Evolutionary conservation across 345 rosid species (phyloP), one percentile per base, ranked within the genome.

Genomic region (Psidium guajava): DNA sequence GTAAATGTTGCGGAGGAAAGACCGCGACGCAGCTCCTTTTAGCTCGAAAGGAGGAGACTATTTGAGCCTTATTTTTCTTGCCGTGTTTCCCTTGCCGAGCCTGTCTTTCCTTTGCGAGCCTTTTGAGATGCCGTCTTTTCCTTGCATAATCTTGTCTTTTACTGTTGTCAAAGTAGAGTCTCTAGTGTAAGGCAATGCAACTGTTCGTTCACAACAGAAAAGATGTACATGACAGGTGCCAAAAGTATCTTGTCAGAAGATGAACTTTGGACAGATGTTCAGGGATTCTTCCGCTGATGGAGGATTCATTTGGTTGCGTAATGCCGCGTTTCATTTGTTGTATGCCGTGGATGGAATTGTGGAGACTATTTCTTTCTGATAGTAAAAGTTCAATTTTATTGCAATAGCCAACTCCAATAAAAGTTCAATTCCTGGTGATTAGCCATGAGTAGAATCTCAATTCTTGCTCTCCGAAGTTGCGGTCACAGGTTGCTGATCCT

Each of bases 11-110:
- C 94, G 0, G 91, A 86, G 85, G 87, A 88, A n/a, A 88, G 89
- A 86, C 87, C 91, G 16, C 91, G 92, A 89, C 94, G 96, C 83
- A 55, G 91, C 87, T 87, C 85, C 86, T 95, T 91, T 85, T 96
- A 84, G 93, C 80, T 44, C 21, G 52, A 61, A 86, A 58, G 83
- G 83, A 84, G 54, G 55, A 32, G 54, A 47, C 75, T 58, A 69
- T 5, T 36, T 32, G 40, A 36, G 80, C 80, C 36, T 69, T 36
- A 44, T 9, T 42, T 56, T 56, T 56, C 59, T 56, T 36, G 80
- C 80, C 80, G 20, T 69, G 25, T 36, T 36, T 69, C 80, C 80
- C 18, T 69, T 36, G 80, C 40, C 7, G 25, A 36, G 47, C 36
- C 36, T 36, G 20, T 69, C 47, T 36, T 36, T 69, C 80, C 80